Percentiles rank a stretch among this genome's conserved stretches.
Evolutionary conservation across 176 grass and related monocot genomes (phyloP).

Genomic region (Musa acuminata): DNA sequence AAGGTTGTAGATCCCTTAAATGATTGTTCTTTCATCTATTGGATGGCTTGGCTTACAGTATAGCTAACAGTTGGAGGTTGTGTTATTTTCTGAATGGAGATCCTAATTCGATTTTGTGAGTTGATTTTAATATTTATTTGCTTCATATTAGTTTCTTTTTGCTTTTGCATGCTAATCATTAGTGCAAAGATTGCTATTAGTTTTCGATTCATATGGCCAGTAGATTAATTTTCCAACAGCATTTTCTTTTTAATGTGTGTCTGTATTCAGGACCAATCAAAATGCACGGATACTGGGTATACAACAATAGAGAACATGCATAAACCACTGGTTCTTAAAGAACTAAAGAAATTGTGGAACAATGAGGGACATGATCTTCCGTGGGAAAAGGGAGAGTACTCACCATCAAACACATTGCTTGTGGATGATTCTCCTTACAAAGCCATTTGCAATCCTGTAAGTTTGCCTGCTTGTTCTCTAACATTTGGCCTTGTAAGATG

Average conservation of each 20-base stretch:
- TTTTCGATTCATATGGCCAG: not conserved
- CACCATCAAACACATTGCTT: slow-evolving; percentile 79
- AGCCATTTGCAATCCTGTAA: slow-evolving; percentile 81
- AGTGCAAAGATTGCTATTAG: not conserved
- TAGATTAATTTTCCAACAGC: not conserved
- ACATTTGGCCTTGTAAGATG: slow-evolving; percentile 4
- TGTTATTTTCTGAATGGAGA: not conserved
- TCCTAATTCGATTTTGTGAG: not conserved
- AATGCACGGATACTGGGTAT: slow-evolving; percentile 58
- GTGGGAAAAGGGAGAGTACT: slow-evolving; percentile 66
- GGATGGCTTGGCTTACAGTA: not conserved
- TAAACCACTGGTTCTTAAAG: slow-evolving; percentile 85
- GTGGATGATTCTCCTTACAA: slow-evolving; percentile 99
- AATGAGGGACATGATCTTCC: slow-evolving; percentile 65
- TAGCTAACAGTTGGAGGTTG: not conserved
- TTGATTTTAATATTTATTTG: not conserved
- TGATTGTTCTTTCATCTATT: not conserved
- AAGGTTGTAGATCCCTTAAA: too few species aligned
- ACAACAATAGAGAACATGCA: slow-evolving; percentile 46
- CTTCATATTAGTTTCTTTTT: not conserved
- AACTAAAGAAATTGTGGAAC: slow-evolving; percentile 83
- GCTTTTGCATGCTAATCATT: not conserved
- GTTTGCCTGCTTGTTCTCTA: slow-evolving; percentile 11
- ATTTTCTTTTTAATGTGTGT: not conserved
- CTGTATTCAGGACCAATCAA: slow-evolving; percentile 54